phyloP scores from a whole-genome alignment of 345 rosid genomes.

The Gossypium ekmanianum region DNA sequence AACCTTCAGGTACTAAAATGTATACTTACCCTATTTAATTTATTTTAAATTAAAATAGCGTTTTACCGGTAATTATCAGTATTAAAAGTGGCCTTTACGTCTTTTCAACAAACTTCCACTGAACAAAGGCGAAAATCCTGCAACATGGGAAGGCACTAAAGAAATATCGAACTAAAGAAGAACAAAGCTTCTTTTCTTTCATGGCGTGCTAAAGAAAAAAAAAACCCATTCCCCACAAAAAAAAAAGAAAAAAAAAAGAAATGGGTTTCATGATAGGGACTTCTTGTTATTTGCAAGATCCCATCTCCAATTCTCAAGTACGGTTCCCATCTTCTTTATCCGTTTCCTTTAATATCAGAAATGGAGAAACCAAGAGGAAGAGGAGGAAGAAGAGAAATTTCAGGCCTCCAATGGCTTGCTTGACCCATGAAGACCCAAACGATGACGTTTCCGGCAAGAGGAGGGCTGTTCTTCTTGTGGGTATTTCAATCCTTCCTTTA shows the following conservation, averaged over 20 bases:
- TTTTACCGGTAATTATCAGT: too few species aligned
- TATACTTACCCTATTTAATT: too few species aligned
- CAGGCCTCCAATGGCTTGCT: constrained; percentile 4
- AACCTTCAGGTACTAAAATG: too few species aligned
- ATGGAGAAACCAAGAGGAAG: background rate
- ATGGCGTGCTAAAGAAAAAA: background rate
- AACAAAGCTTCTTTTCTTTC: background rate
- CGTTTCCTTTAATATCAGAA: background rate
- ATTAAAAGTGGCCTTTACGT: too few species aligned
- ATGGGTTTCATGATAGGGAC: background rate
- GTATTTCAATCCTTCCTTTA: constrained; percentile 13
- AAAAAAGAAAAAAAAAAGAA: background rate
- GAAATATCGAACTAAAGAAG: background rate
- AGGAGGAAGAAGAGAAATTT: background rate
- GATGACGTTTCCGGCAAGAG: constrained; percentile 1
- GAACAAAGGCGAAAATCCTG: too few species aligned
- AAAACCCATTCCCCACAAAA: background rate
- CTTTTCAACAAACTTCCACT: too few species aligned
- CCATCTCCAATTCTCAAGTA: background rate
- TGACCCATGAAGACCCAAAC: background rate
- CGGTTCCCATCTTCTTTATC: background rate
- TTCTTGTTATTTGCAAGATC: constrained; percentile 3
- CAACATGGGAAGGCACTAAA: too few species aligned
- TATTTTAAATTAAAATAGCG: too few species aligned
- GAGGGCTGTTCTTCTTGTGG: constrained; percentile 12